phyloP scores from a whole-genome alignment of 2,329 filamentous ascomycete genomes.

The Phaeosphaeriaceae sp. region DNA sequence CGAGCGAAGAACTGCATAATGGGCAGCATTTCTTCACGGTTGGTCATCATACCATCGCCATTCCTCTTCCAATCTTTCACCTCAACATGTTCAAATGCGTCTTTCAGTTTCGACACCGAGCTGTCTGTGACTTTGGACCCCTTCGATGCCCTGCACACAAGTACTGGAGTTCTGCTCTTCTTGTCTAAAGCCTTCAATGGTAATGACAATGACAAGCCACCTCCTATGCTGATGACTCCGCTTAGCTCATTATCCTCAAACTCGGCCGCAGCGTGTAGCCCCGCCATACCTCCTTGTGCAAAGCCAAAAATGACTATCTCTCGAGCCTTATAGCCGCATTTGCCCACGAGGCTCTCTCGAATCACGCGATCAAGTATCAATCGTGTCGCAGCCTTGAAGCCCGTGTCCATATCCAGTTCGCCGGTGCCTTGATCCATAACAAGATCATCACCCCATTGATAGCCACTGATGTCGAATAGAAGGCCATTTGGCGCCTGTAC shows the following conservation, averaged over 20 bases:
- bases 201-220: constrained; percentile 56
- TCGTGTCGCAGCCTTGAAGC: constrained; percentile 54
- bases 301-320: constrained; percentile 63
- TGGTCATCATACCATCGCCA: constrained; percentile 83
- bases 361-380: constrained; percentile 55
- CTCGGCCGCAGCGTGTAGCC: constrained; percentile 53
- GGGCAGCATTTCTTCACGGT: constrained; percentile 83
- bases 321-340: constrained; percentile 57
- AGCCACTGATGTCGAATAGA: constrained; percentile 71
- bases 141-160: constrained; percentile 65
- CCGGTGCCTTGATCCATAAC: constrained; percentile 60
- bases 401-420: constrained; percentile 61
- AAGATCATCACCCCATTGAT: constrained; percentile 67
- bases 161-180: constrained; percentile 68
- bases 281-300: constrained; percentile 64
- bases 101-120: constrained; percentile 68
- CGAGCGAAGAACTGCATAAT: constrained; percentile 85
- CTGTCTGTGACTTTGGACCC: constrained; percentile 64
- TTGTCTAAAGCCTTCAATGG: constrained; percentile 37
- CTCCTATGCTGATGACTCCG: constrained; percentile 70
- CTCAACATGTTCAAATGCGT: constrained; percentile 62
- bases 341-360: constrained; percentile 52
- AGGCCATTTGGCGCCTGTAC: constrained; percentile 74
- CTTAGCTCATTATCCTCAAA: constrained; percentile 53
- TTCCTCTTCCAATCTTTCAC: constrained; percentile 56